Conservation (phyloP, 768 basidiomycete species). For the Kwoniella heveanensis region DNA sequence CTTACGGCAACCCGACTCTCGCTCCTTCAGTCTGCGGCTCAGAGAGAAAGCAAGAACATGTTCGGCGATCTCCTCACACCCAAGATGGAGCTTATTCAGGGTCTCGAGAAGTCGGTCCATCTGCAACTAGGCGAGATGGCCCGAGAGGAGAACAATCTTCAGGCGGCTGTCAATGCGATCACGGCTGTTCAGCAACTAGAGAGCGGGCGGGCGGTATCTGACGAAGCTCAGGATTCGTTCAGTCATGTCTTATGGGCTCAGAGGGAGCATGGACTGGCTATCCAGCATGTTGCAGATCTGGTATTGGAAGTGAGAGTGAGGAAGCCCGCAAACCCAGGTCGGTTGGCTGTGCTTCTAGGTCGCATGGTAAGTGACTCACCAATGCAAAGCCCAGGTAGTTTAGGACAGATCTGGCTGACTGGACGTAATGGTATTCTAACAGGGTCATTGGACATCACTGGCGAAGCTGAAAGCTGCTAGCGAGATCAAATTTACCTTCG, state of each 20-base stretch:
- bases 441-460: slow-evolving; percentile 90
- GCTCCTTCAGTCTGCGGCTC: slow-evolving; percentile 70
- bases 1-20: slow-evolving; percentile 80
- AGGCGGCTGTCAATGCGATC: slow-evolving; percentile 84
- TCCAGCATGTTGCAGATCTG: slow-evolving; percentile 54
- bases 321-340: slow-evolving; percentile 8
- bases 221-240: slow-evolving; percentile 75
- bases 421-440: too few relatives aligned
- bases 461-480: slow-evolving; percentile 79
- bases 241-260: slow-evolving; percentile 87
- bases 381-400: too few relatives aligned
- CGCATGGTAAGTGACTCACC: slow-evolving; percentile 23
- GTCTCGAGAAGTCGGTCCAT: slow-evolving; percentile 71
- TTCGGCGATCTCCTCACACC: slow-evolving; percentile 71
- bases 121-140: slow-evolving; percentile 73
- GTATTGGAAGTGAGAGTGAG: slow-evolving; percentile 4
- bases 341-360: slow-evolving; percentile 29
- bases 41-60: slow-evolving; percentile 63
- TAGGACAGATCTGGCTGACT: too few relatives aligned
- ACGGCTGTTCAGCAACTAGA: slow-evolving; percentile 70
- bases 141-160: slow-evolving; percentile 67
- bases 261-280: slow-evolving; percentile 79
- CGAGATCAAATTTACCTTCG: slow-evolving; percentile 71
- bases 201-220: slow-evolving; percentile 56
- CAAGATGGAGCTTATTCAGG: slow-evolving; percentile 61